Conservation (phyloP, 1,139 yeast genomes). For the Protomyces inundatus region DNA sequence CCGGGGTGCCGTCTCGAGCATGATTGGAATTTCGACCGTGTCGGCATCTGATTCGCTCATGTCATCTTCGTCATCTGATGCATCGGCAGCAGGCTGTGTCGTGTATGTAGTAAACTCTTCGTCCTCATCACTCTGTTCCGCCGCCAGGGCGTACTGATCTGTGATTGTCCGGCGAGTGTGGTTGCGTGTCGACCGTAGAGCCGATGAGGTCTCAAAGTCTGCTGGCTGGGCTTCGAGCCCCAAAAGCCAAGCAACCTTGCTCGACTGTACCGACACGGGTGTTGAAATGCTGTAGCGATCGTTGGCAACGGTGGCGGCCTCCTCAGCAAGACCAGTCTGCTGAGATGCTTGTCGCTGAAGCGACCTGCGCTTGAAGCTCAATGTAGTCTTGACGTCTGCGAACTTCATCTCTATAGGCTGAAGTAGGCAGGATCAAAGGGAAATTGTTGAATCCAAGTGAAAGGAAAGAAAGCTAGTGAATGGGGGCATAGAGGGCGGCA, state of each 20-base stretch:
- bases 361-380: neutral
- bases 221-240: neutral
- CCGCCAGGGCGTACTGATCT: neutral
- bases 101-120: conserved; percentile 5
- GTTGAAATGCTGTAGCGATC: neutral
- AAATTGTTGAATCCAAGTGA: neutral
- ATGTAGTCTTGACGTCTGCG: neutral
- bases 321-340: neutral
- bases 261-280: neutral
- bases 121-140: neutral
- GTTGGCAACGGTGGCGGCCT: neutral
- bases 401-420: neutral
- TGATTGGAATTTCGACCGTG: neutral
- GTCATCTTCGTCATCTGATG: neutral
- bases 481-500: neutral
- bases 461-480: neutral
- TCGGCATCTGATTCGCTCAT: neutral
- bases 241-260: neutral
- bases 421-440: neutral
- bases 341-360: neutral
- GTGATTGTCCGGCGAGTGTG: neutral
- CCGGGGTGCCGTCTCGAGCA: neutral
- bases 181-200: neutral
- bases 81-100: neutral
- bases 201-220: neutral